Evolutionary conservation across 768 basidiomycete genomes (phyloP), one percentile per base, ranked within the genome.

Genomic region (Flagelloscypha sp.): DNA sequence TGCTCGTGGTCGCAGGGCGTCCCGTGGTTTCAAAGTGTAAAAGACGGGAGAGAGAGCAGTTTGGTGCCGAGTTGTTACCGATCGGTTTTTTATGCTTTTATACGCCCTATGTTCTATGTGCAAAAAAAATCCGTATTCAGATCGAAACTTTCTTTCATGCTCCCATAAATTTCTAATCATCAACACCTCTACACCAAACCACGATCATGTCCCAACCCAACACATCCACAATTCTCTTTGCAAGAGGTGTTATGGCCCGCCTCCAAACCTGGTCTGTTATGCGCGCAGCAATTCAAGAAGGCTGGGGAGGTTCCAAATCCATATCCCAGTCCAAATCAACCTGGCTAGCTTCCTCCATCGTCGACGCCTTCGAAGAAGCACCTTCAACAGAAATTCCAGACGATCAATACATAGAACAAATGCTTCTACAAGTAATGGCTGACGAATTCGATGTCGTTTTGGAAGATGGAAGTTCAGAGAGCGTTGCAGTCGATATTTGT

Each of bases 1-100:
- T 57, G 94, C 69, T 61, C 93, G 94, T 79, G 94, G 94, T 72
- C 87, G 94, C 76, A 79, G 94, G 85, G 87, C 89, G 78, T 92
- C 88, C 38, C 84, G 84, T 65, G 89, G 87, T 50, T 93, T 92
- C 87, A 93, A 92, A 74, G 84, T 92, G 45, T 90, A 83, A 75
- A 50, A 47, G 49, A 45, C 44, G 47, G 36, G 35, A 46, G 34
- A 51, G 50, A n/a, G n/a, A n/a, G n/a, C n/a, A n/a, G n/a, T 33
- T 25, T 42, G 37, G 53, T 45, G 37, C 33, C 50, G 21, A 36
- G 35, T n/a, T 40, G 55, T 11, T 29, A 27, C 19, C 2, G 28
- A 15, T 50, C 53, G 7, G 24, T 38, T 23, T 19, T n/a, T n/a
- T n/a, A n/a, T n/a, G 25, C 13, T 13, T 27, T 13, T 27, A 13